These are phyloP conservation scores for Cryphonectria radicalis DNA, from an alignment of 2,329 filamentous ascomycete species.

Conservation along the genomic window DNA sequence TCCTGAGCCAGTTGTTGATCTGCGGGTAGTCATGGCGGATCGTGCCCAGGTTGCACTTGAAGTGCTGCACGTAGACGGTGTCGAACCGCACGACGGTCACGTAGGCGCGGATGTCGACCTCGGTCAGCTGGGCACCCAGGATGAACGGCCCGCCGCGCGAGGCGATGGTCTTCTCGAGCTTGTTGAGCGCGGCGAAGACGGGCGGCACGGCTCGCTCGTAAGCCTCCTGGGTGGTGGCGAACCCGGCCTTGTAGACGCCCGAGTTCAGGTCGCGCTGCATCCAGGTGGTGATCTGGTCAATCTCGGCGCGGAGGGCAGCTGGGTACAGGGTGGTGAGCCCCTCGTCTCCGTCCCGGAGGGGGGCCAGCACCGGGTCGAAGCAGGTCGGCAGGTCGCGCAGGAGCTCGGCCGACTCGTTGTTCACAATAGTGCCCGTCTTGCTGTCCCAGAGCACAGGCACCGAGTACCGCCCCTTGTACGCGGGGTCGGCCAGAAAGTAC, in stretches of 20 bases:
- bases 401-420: constrained; percentile 64
- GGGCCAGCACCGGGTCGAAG: constrained; percentile 49
- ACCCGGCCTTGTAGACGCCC: constrained; percentile 67
- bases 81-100: constrained; percentile 65
- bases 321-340: constrained; percentile 60
- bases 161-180: constrained; percentile 52
- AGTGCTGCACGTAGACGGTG: constrained; percentile 66
- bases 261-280: constrained; percentile 60
- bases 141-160: constrained; percentile 54
- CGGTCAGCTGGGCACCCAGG: constrained; percentile 58
- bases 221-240: constrained; percentile 56
- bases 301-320: constrained; percentile 46
- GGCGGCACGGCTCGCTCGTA: constrained; percentile 59
- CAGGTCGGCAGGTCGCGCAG: constrained; percentile 60
- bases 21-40: constrained; percentile 64
- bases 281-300: constrained; percentile 58
- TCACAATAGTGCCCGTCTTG: constrained; percentile 58
- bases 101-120: constrained; percentile 63
- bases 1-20: constrained; percentile 63
- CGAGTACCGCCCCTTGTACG: constrained; percentile 64
- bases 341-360: constrained; percentile 39
- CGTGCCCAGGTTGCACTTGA: constrained; percentile 67
- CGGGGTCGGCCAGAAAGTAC: constrained; percentile 64
- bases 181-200: constrained; percentile 64
- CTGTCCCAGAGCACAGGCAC: constrained; percentile 68